Conservation (phyloP, 2,329 filamentous ascomycete species). For the Pezicula radicicola region DNA sequence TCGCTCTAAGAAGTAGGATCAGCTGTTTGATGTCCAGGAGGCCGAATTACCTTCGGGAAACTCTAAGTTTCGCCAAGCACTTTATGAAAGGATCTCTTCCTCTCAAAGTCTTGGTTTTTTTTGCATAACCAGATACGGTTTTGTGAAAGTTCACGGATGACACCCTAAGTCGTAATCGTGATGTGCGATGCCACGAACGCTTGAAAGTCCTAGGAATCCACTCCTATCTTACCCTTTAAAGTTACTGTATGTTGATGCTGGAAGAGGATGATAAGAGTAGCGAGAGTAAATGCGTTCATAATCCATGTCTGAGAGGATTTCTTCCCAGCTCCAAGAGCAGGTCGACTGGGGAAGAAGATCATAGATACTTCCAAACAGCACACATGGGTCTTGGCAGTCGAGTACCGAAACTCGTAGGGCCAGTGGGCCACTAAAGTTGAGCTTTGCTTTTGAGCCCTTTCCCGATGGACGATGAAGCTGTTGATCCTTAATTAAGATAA, state of each 20-base stretch:
- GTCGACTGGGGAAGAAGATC: not conserved
- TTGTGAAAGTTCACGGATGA: not conserved
- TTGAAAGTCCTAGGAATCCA: not conserved
- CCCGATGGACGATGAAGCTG: not conserved
- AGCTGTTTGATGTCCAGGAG: too few relatives aligned
- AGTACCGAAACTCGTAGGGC: not conserved
- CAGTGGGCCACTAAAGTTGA: not conserved
- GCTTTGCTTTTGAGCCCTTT: too few relatives aligned
- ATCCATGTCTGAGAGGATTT: not conserved
- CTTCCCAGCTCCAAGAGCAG: not conserved
- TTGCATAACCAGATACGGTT: not conserved
- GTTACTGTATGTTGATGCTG: not conserved
- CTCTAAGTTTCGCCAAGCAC: too few relatives aligned
- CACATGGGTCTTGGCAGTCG: not conserved
- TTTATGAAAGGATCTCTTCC: too few relatives aligned
- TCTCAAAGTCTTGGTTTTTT: too few relatives aligned
- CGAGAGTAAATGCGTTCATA: too few relatives aligned
- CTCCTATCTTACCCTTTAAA: too few relatives aligned
- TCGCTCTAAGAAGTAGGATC: too few relatives aligned
- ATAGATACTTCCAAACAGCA: not conserved
- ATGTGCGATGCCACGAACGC: not conserved
- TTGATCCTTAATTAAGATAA: not conserved
- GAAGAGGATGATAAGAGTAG: too few relatives aligned
- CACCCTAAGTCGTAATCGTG: not conserved
- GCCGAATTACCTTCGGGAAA: too few relatives aligned